Base-by-base conservation (phyloP, 495 filamentous ascomycete species). In the Evernia prunastri region DNA sequence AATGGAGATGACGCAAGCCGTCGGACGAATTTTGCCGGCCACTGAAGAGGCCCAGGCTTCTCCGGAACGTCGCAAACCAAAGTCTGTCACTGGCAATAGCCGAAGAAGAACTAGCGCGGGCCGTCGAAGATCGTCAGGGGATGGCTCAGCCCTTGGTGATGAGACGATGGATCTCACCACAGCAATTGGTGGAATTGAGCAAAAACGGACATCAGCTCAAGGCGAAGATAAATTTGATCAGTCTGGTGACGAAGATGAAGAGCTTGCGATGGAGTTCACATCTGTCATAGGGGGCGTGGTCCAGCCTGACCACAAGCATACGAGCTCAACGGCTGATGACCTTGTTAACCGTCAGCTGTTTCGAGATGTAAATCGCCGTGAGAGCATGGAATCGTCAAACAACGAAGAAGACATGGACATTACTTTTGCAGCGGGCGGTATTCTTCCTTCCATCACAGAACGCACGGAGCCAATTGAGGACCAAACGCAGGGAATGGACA, bases 211-310 rank as follows among this genome's bases (percentile, higher is more conserved):
- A 68, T 37, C 70, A 65, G 54, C 72, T 36, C 68, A 75, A 18
- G 5, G 20, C 18, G 42, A 56, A n/a, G 60, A 64, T 13, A n/a
- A 45, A 17, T 31, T 17, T 37, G 49, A 27, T 59, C 47, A 60
- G 4, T 64, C 65, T 37, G 71, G 56, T 11, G 77, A 87, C 59
- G 87, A 90, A 47, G 79, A 84, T 49, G 85, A 87, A 71, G 88
- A 87, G 58, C 82, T 93, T 79, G 88, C 88, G 3, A 92, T 92
- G 89, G 90, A 92, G 64, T 81, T 93, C 59, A 95, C 89, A 0
- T 83, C 85, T 43, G 87, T 85, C 0, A 75, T 92, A 62, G 89
- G 89, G 11, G 85, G 84, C 58, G 78, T 92, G 36, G 67, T 89
- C 39, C 70, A 74, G n/a, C 31, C 71, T 60, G 61, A 53, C 6